phyloP scores from a whole-genome alignment of 1,284 basidiomycete genomes.

The Melampsora larici-populina region DNA sequence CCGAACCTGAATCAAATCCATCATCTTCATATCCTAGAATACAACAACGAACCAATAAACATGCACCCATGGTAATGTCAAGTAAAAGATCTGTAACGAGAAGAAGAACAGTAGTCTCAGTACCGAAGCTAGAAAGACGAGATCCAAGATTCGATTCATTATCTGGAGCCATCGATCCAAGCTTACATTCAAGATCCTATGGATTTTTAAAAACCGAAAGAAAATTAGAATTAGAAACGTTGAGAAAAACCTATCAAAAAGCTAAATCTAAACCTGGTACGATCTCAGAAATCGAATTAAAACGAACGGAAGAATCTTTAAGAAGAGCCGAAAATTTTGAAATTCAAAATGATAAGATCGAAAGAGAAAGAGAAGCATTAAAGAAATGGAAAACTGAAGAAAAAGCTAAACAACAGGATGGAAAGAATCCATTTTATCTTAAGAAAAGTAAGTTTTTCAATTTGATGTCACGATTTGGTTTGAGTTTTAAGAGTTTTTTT shows the following conservation, averaged over 20 bases:
- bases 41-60: constrained; percentile 10
- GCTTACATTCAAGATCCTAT: constrained; percentile 6
- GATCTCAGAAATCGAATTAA: not conserved
- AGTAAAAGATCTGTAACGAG: constrained; percentile 18
- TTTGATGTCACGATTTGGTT: not conserved
- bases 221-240: not conserved
- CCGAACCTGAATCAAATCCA: not conserved
- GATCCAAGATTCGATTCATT: constrained; percentile 34
- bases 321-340: constrained; percentile 11
- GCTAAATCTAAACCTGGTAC: not conserved
- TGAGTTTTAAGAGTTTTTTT: not conserved
- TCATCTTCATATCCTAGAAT: not conserved
- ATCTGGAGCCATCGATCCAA: constrained; percentile 19
- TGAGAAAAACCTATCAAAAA: not conserved
- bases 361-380: constrained; percentile 22
- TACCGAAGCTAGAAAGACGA: constrained; percentile 18
- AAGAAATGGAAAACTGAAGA: constrained; percentile 28
- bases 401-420: constrained; percentile 25
- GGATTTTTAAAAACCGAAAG: constrained; percentile 14
- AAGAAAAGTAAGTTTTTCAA: constrained; percentile 22
- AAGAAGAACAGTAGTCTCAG: constrained; percentile 16
- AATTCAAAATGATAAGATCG: constrained; percentile 17
- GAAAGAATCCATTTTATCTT: constrained; percentile 32
- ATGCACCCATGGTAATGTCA: constrained; percentile 20
- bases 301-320: constrained; percentile 1